Evolutionary conservation across 2,329 filamentous ascomycete genomes (phyloP).

Genomic region (Blumeria graminis): DNA sequence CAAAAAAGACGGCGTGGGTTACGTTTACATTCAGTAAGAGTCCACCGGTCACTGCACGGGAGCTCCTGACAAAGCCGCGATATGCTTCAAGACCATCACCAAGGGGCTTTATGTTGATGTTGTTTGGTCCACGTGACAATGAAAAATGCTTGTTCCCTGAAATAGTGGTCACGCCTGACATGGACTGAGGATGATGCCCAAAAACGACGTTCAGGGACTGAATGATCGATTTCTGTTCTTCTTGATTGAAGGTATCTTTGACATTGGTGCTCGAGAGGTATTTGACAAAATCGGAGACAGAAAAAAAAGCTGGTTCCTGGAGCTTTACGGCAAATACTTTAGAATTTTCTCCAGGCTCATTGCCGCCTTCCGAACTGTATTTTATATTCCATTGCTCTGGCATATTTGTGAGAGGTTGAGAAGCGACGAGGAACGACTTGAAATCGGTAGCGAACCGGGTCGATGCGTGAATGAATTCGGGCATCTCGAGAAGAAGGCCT

Average conservation of each 20-base stretch:
- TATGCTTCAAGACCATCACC: constrained; percentile 28
- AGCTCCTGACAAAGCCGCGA: constrained; percentile 36
- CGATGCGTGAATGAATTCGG: constrained; percentile 9
- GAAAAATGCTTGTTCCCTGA: constrained; percentile 29
- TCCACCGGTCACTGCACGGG: constrained; percentile 30
- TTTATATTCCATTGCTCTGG: constrained; percentile 5
- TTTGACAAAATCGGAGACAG: constrained; percentile 6
- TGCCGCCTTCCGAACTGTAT: constrained; percentile 11
- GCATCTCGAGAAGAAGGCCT: constrained; percentile 13
- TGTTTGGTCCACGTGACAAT: constrained; percentile 12
- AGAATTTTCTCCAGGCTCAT: constrained; percentile 7
- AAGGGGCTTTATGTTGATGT: constrained; percentile 17
- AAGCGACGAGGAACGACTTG: constrained; percentile 12
- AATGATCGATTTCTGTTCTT: constrained; percentile 20
- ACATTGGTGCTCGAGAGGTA: constrained; percentile 6
- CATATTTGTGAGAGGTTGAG: constrained; percentile 6
- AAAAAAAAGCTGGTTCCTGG: constrained; percentile 7
- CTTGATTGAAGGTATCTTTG: constrained; percentile 2
- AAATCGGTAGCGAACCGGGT: constrained; percentile 14
- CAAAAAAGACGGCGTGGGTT: constrained; percentile 32
- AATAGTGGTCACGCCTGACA: constrained; percentile 19
- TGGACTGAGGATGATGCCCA: constrained; percentile 20
- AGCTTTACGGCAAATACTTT: constrained; percentile 8
- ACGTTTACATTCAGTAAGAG: constrained; percentile 39
- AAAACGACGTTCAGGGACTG: constrained; percentile 35